These are phyloP conservation scores for Cynara cardunculus DNA, from an alignment of 129 eudicot genomes.

Conservation along the genomic window DNA sequence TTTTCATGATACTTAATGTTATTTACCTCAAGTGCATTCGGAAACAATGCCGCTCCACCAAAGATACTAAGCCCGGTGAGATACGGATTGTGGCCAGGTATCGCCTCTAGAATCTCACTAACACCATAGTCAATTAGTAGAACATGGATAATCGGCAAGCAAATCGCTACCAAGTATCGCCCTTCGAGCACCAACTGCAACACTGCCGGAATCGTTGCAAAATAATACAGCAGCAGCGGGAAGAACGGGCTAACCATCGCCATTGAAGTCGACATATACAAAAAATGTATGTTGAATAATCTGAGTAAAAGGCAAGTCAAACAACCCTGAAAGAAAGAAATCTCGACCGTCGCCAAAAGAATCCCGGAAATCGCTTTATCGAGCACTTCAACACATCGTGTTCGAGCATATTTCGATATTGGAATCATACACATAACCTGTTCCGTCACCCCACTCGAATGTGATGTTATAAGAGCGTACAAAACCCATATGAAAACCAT, in stretches of 20 bases:
- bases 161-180: conserved; percentile 52
- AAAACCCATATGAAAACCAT: conserved; percentile 92
- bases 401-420: conserved; percentile 50
- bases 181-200: conserved; percentile 83
- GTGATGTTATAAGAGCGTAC: conserved; percentile 85
- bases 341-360: conserved; percentile 78
- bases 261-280: conserved; percentile 81
- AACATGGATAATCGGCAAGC: conserved; percentile 63
- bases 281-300: conserved; percentile 74
- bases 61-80: conserved; percentile 94
- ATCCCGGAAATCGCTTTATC: conserved; percentile 86
- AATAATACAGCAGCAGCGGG: conserved; percentile 65
- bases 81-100: conserved; percentile 81
- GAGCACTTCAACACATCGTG: conserved; percentile 84
- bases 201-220: conserved; percentile 79
- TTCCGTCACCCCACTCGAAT: conserved; percentile 93
- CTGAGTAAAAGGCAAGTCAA: conserved; percentile 85
- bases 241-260: conserved; percentile 77
- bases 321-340: conserved; percentile 93
- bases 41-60: conserved; percentile 91
- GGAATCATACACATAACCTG: conserved; percentile 88
- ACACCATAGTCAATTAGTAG: conserved; percentile 70
- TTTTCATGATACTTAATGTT: not conserved
- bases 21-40: conserved; percentile 90
- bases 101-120: conserved; percentile 69